Conservation (phyloP, 1,284 basidiomycete species). For the Ganoderma lucidum region DNA sequence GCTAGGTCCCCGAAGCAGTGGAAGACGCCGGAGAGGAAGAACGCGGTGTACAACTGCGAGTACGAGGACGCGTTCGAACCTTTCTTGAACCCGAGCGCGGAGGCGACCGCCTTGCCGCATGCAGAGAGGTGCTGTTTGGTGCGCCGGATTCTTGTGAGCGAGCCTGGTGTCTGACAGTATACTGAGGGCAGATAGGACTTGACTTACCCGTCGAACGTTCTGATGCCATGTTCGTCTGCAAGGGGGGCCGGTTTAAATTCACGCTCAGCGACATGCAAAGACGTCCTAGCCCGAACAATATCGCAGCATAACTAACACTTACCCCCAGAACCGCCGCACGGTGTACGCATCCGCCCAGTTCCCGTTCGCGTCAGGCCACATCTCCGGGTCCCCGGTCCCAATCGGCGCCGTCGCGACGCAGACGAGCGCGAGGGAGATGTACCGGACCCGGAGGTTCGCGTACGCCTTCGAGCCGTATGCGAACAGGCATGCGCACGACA, state of each 20-base stretch:
- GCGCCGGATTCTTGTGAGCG: no score
- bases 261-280: not conserved
- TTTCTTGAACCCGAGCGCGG: not conserved
- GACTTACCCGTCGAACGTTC: constrained; percentile 27
- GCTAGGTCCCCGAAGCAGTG: constrained; percentile 28
- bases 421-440: not conserved
- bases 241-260: not conserved
- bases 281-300: no score
- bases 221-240: constrained; percentile 45
- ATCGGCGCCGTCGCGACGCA: not conserved
- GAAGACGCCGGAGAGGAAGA: constrained; percentile 23
- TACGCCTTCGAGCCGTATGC: not conserved
- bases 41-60: constrained; percentile 25
- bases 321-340: constrained; percentile 48
- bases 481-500: not conserved
- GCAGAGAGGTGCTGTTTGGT: constrained; percentile 17
- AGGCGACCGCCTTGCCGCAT: not conserved
- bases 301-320: not conserved
- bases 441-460: not conserved
- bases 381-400: not conserved
- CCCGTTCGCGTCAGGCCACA: constrained; percentile 46
- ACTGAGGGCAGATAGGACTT: not conserved
- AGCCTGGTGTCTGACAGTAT: constrained; percentile 12
- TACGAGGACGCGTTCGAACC: constrained; percentile 17
- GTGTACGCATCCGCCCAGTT: constrained; percentile 45